Evolutionary conservation across 2,329 filamentous ascomycete species (phyloP).

Genomic region (Atkinsonella hypoxylon): DNA sequence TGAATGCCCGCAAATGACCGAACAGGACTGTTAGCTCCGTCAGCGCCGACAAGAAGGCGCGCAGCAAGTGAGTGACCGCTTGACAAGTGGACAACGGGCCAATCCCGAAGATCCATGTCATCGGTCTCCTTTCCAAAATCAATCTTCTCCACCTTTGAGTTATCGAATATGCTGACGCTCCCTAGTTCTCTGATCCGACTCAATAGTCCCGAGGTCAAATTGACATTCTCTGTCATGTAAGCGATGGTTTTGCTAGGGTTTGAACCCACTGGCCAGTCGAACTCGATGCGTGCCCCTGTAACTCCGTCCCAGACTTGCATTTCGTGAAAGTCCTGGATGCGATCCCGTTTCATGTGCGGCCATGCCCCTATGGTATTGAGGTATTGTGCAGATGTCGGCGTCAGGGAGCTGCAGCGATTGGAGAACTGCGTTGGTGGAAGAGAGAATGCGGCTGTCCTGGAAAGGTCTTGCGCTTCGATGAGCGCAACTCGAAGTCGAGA

Average conservation of each 20-base stretch:
- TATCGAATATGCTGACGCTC: conserved; percentile 59
- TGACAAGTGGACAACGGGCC: conserved; percentile 72
- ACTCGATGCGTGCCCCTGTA: conserved; percentile 75
- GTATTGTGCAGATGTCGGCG: conserved; percentile 75
- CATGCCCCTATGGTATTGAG: conserved; percentile 77
- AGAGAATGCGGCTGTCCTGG: conserved; percentile 53
- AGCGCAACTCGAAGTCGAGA: conserved; percentile 72
- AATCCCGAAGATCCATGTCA: conserved; percentile 66
- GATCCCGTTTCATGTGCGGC: conserved; percentile 57
- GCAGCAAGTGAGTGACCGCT: conserved; percentile 60
- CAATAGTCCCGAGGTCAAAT: conserved; percentile 70
- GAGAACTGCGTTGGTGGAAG: conserved; percentile 62
- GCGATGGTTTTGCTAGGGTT: conserved; percentile 57
- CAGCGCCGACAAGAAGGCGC: conserved; percentile 79
- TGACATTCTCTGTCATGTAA: conserved; percentile 93
- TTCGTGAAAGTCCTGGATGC: conserved; percentile 80
- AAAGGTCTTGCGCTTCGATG: conserved; percentile 78
- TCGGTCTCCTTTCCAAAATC: conserved; percentile 57
- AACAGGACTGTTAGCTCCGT: conserved; percentile 90
- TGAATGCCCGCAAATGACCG: conserved; percentile 78
- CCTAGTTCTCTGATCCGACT: conserved; percentile 58
- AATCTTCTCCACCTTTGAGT: conserved; percentile 70
- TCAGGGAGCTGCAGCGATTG: conserved; percentile 92
- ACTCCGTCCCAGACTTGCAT: conserved; percentile 99
- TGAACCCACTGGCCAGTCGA: conserved; percentile 53